A percentile compares a stretch with the other conserved stretches of the same genome.
phyloP scores from a whole-genome alignment of 768 basidiomycete genomes.

The Trametes punicea region DNA sequence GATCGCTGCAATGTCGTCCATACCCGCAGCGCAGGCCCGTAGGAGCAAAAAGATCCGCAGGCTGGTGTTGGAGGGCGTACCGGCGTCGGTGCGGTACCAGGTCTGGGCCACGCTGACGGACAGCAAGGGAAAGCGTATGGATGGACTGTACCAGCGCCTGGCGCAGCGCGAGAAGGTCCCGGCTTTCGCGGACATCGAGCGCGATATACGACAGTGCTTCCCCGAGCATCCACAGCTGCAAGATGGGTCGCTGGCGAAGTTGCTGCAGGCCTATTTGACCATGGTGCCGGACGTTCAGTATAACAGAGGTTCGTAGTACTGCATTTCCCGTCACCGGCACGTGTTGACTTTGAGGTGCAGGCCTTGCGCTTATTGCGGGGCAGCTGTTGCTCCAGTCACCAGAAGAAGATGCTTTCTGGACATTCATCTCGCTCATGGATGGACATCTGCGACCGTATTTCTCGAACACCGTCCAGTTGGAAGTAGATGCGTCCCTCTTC shows the following conservation, averaged over 20 bases:
- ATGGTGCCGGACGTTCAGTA: constrained; percentile 87
- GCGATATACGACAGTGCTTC: constrained; percentile 54
- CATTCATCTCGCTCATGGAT: constrained; percentile 85
- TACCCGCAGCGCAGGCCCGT: constrained; percentile 57
- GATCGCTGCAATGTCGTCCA: constrained; percentile 59
- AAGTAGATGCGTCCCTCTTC: constrained; percentile 74
- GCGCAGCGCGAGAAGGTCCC: constrained; percentile 52
- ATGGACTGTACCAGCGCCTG: constrained; percentile 65
- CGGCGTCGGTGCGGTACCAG: constrained; percentile 77
- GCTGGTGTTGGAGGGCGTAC: constrained; percentile 71
- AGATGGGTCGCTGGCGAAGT: constrained; percentile 49
- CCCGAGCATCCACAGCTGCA: constrained; percentile 56
- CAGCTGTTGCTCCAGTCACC: constrained; percentile 72
- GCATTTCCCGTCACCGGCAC: not conserved
- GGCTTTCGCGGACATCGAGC: constrained; percentile 51
- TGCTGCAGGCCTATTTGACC: constrained; percentile 66
- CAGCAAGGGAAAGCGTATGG: constrained; percentile 65
- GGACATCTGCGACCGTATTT: constrained; percentile 79
- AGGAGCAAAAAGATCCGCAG: constrained; percentile 81
- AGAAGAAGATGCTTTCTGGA: constrained; percentile 91
- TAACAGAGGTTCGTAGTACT: constrained; percentile 44
- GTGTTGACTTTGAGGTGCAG: constrained; percentile 33
- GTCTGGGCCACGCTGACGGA: constrained; percentile 84
- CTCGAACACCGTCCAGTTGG: constrained; percentile 58
- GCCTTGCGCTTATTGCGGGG: constrained; percentile 66